Percentiles rank a stretch among this genome's conserved stretches.
These are phyloP conservation scores for Citropsis articulata DNA, from an alignment of 345 rosid species.

Conservation along the genomic window DNA sequence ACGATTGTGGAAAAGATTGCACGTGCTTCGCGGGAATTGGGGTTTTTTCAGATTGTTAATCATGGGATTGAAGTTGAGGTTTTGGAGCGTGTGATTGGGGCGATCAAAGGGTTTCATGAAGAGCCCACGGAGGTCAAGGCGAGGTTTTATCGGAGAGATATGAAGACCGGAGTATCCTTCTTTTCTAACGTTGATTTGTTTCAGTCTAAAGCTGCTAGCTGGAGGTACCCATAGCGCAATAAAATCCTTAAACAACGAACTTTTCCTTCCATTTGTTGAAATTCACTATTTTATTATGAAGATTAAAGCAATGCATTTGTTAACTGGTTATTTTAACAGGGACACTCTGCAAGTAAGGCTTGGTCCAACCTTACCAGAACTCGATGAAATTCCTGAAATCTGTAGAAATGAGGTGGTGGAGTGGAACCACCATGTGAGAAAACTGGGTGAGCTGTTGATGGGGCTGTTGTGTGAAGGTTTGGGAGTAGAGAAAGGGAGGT, in stretches of 20 bases:
- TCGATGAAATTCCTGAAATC: constrained; percentile 40
- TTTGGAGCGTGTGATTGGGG: constrained; percentile 28
- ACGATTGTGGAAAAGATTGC: constrained; percentile 31
- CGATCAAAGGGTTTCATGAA: constrained; percentile 41
- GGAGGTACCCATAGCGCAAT: constrained; percentile 30
- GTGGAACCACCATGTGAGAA: constrained; percentile 30
- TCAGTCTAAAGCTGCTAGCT: constrained; percentile 48
- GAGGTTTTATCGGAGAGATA: constrained; percentile 29
- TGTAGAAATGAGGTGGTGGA: constrained; percentile 40
- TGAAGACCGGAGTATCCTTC: constrained; percentile 25
- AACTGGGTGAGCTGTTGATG: constrained; percentile 35
- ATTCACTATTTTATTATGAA: too few species aligned
- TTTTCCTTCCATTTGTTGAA: too few species aligned
- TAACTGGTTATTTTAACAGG: constrained; percentile 16
- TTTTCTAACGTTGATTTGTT: constrained; percentile 44
- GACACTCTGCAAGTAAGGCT: constrained; percentile 43
- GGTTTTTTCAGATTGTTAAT: constrained; percentile 56
- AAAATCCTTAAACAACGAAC: too few species aligned
- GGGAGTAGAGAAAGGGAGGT: constrained; percentile 27
- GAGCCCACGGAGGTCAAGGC: constrained; percentile 42
- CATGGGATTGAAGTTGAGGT: constrained; percentile 42
- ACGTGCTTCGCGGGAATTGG: constrained; percentile 34
- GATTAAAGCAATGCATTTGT: too few species aligned
- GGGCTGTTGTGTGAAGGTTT: constrained; percentile 49
- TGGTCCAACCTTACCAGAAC: constrained; percentile 21